Base-by-base conservation (phyloP, 352 stramenopile species). In the Globisporangium middletonii region DNA sequence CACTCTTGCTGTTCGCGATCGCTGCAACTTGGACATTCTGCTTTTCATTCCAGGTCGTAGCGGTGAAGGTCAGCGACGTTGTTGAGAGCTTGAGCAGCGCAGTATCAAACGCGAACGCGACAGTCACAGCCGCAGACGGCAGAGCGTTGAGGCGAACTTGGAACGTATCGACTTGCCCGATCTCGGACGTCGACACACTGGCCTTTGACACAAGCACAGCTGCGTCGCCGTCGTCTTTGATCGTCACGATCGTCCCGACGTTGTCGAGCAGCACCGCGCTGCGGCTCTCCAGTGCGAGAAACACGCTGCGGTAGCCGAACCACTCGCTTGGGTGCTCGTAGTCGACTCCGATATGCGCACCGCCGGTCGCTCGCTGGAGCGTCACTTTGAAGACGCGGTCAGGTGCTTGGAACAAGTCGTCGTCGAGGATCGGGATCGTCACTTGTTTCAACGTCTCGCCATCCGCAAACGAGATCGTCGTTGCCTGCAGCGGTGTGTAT, bases 201-300 rank as follows among this genome's bases (percentile, higher is more conserved):
- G 71, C 68, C 57, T 89, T 91, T 1, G 74, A 75, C n/a, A 91
- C 42, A 11, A 91, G 49, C 9, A 91, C 67, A 0, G 80, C 80
- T 3, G 80, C 53, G 55, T 91, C 80, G 1, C 64, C 65, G 45
- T 91, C 80, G 15, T 91, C 80, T 53, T 68, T 53, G 53, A 91
- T 91, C 0, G 76, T 77, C 45, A 91, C 80, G 50, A 91, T 76
- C 16, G 80, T 74, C 0, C 78, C 74, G 19, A 91, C 63, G 55
- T 86, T 86, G 55, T 91, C 78, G 9, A 71, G 44, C 0, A 88
- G 59, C 52, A 73, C 57, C 19, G 67, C 44, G 16, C 49, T 48
- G 13, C 69, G 69, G 16, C 61, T 65, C 35, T 88, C 77, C 3
- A 84, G 54, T 0, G 67, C 71, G 4, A 88, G 54, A 26, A 78